phyloP scores from a whole-genome alignment of 805 yeast species.

The Teunomyces pallodes region DNA sequence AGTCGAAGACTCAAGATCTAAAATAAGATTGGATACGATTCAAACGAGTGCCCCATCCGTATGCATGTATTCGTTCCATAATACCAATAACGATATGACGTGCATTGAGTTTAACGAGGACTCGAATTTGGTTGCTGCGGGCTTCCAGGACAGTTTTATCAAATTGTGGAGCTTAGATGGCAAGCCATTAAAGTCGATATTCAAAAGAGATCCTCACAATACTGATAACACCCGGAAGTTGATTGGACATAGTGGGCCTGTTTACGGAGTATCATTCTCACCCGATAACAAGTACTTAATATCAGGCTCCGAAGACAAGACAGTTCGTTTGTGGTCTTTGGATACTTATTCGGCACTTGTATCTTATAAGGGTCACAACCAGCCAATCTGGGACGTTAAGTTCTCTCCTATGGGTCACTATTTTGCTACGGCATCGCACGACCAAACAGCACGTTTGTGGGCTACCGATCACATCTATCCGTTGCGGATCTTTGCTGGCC shows the following conservation, averaged over 20 bases:
- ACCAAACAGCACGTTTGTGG: conserved; percentile 97
- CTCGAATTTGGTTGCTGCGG: conserved; percentile 84
- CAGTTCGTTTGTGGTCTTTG: conserved; percentile 89
- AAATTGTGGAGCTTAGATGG: conserved; percentile 95
- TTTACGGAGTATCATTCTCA: conserved; percentile 83
- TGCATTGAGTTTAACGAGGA: conserved; percentile 84
- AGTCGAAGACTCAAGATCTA: conserved; percentile 79
- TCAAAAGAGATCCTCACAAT: conserved; percentile 54
- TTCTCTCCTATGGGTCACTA: conserved; percentile 96
- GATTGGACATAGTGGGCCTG: conserved; percentile 93
- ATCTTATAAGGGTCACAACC: conserved; percentile 93
- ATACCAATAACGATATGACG: conserved; percentile 86
- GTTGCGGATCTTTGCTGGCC: conserved; percentile 94
- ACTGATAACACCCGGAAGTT: conserved; percentile 52
- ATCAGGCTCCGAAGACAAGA: conserved; percentile 86
- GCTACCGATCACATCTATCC: conserved; percentile 98
- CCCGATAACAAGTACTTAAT: conserved; percentile 84
- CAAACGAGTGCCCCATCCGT: conserved; percentile 90
- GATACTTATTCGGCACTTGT: conserved; percentile 89
- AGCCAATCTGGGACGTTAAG: conserved; percentile 96
- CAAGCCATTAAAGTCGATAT: conserved; percentile 64
- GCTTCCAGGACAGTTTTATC: conserved; percentile 88
- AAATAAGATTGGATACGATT: conserved; percentile 61
- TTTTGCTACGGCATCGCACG: conserved; percentile 97
- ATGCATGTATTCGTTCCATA: conserved; percentile 97